Percentiles rank a stretch among this genome's conserved stretches.
Evolutionary conservation across 257 asterid genomes (phyloP).

Genomic region (Buddleja alternifolia): DNA sequence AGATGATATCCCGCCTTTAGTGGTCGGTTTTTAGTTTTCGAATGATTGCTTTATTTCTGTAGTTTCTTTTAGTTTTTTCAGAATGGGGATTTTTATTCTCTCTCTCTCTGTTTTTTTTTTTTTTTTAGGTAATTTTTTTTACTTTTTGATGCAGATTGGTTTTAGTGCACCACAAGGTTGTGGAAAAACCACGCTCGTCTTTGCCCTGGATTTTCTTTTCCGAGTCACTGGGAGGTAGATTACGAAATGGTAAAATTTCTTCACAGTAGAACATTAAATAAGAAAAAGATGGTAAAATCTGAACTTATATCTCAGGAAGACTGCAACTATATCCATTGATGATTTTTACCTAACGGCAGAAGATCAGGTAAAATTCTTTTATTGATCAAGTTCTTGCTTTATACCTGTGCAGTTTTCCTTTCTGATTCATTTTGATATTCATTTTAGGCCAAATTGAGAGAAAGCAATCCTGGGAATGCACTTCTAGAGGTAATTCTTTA

Average conservation of each 20-base stretch:
- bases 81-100: conserved; percentile 8
- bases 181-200: conserved; percentile 96
- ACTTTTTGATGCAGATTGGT: conserved; percentile 74
- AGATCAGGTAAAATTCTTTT: conserved; percentile 60
- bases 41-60: conserved; percentile 8
- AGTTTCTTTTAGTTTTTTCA: conserved; percentile 4
- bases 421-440: conserved; percentile 21
- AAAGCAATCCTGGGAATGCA: conserved; percentile 76
- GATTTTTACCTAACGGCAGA: conserved; percentile 97
- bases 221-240: conserved; percentile 84
- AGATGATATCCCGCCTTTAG: conserved; percentile 85
- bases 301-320: conserved; percentile 67
- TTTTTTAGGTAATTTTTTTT: conserved; percentile 10
- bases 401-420: conserved; percentile 4
- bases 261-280: conserved; percentile 25
- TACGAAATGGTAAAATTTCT: conserved; percentile 47
- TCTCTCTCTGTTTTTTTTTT: too few species aligned
- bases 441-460: conserved; percentile 76
- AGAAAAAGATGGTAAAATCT: conserved; percentile 40
- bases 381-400: conserved; percentile 15
- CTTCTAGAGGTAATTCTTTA: conserved; percentile 77
- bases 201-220: conserved; percentile 88
- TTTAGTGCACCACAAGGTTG: conserved; percentile 99
- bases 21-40: conserved; percentile 52
- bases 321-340: conserved; percentile 88